Base-by-base conservation (phyloP, 306 rosid species). In the Fagus sylvatica region DNA sequence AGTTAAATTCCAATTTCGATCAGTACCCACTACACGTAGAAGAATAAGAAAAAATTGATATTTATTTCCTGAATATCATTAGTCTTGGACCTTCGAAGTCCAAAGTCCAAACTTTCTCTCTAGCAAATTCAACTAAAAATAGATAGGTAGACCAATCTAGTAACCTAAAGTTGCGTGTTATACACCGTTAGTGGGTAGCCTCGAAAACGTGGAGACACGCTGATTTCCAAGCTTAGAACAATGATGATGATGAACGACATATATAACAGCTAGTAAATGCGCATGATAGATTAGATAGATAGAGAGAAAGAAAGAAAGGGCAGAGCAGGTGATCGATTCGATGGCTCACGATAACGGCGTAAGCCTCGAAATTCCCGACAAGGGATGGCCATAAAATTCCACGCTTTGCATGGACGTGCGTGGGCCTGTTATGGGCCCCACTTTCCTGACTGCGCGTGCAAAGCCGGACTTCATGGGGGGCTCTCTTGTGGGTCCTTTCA, bases 381-480 rank as follows among this genome's bases (percentile, higher is more conserved):
- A 48, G 40, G 67, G 13, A 40, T 55, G 79, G 84, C 82, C 87
- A 80, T 84, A 22, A 41, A 80, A 77, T 80, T 84, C 87, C 84
- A 84, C 84, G 82, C 82, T 66, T 81, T 85, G 88, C 91, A 87
- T 87, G 91, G 88, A 79, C 83, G 84, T 76, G 90, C 87, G 87
- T 80, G 82, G 81, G 78, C 61, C 54, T 57, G 61, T 10, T 10
- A 39, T 81, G 79, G 89, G 73, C 56, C 89, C 86, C 84, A 37
- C 67, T 42, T 66, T 19, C 84, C 91, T 85, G 91, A 85, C 91
- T 87, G 84, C 91, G 91, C 91, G 85, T 88, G 91, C 91, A 80
- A 82, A 75, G 91, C 89, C 89, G 91, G 84, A 78, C 89, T 85
- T 88, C 81, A 81, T 87, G 89, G 89, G 88, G 87, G 87, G 85